These are phyloP conservation scores for Imleria badia DNA, from an alignment of 768 basidiomycete genomes.

Conservation along the genomic window DNA sequence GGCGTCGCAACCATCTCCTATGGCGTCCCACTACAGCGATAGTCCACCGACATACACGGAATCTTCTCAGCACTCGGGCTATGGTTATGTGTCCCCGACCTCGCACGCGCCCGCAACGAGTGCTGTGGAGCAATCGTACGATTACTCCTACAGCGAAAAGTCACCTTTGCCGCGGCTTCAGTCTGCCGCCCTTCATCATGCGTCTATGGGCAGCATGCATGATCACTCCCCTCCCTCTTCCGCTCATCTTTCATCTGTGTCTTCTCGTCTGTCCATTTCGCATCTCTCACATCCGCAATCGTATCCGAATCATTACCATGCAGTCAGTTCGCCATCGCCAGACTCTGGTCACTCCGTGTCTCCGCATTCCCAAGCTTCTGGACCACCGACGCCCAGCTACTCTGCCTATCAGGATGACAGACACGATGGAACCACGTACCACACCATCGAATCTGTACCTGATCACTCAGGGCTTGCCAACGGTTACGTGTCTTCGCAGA, in stretches of 20 bases:
- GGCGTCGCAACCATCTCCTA: conserved; percentile 29
- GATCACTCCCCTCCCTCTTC: conserved; percentile 33
- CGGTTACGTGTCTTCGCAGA: conserved; percentile 34
- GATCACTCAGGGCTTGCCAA: conserved; percentile 31
- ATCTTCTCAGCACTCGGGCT: conserved; percentile 32
- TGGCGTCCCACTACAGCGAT: conserved; percentile 31
- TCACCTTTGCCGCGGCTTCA: conserved; percentile 32
- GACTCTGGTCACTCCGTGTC: conserved; percentile 51
- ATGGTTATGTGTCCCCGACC: conserved; percentile 28
- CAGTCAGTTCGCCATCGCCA: conserved; percentile 46
- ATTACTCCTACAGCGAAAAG: conserved; percentile 33
- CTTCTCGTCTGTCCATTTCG: conserved; percentile 60
- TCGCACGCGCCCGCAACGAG: conserved; percentile 23
- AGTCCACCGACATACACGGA: conserved; percentile 32
- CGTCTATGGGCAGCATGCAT: conserved; percentile 28
- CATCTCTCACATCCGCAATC: conserved; percentile 57
- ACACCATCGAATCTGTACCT: conserved; percentile 31
- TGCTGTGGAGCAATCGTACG: conserved; percentile 29
- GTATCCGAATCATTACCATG: conserved; percentile 38
- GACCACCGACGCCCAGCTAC: conserved; percentile 38
- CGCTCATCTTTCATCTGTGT: conserved; percentile 34
- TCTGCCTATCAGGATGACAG: conserved; percentile 46
- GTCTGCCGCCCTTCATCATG: conserved; percentile 27
- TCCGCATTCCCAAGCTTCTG: conserved; percentile 33
- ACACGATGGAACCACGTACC: conserved; percentile 40